Evolutionary conservation across 176 grass and related monocot genomes (phyloP).

Genomic region (Carex parvula): DNA sequence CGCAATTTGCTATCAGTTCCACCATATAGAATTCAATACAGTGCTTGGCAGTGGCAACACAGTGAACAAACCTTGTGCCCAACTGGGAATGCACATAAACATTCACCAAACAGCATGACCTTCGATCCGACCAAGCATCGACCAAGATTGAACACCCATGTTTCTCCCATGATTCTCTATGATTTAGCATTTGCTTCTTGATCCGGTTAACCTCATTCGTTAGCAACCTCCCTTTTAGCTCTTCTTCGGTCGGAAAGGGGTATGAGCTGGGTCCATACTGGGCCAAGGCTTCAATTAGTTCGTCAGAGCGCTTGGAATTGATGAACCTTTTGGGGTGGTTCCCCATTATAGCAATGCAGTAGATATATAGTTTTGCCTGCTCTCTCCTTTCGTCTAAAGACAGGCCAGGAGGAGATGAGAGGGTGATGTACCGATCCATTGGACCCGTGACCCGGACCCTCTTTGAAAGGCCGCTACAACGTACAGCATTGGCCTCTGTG

Average conservation of each 20-base stretch:
- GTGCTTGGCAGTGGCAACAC: not conserved
- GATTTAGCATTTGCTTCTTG: not conserved
- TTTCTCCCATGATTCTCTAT: not conserved
- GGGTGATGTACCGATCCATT: not conserved
- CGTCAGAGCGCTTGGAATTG: not conserved
- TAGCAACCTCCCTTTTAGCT: not conserved
- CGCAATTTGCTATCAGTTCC: slow-evolving; percentile 2
- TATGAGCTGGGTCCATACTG: not conserved
- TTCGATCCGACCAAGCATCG: not conserved
- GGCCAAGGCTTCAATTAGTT: not conserved
- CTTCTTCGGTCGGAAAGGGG: not conserved
- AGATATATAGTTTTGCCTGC: not conserved
- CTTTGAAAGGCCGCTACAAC: not conserved
- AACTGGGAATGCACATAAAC: not conserved
- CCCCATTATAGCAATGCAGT: not conserved
- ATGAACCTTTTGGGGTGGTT: not conserved
- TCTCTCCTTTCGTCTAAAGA: slow-evolving; percentile 4
- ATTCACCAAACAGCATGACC: not conserved
- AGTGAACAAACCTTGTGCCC: not conserved
- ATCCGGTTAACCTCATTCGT: not conserved
- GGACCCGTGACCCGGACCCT: not conserved
- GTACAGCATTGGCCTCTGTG: not conserved
- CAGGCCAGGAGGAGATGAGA: not conserved
- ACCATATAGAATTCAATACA: not conserved
- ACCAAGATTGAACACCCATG: slow-evolving; percentile 3